Conservation (phyloP, 352 stramenopile genomes). For the Saprolegnia diclina region DNA sequence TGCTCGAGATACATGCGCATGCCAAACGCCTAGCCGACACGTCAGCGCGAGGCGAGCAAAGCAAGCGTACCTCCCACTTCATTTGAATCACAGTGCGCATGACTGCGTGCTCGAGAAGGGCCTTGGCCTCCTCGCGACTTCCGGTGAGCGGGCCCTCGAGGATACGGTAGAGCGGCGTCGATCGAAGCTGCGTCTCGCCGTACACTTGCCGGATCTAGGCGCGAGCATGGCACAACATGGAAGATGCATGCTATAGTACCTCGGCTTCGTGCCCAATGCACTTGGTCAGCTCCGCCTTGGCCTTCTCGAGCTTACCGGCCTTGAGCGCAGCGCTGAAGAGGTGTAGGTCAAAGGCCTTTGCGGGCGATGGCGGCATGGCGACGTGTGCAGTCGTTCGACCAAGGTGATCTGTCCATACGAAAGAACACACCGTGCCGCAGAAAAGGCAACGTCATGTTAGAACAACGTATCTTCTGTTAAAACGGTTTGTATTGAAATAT, state of each 20-base stretch:
- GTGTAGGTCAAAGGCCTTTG: neutral
- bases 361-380: too few species aligned
- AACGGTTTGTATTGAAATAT: too few species aligned
- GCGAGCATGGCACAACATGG: neutral
- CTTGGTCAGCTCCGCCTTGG: neutral
- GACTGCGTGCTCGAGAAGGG: neutral
- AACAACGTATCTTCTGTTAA: too few species aligned
- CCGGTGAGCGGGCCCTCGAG: neutral
- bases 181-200: neutral
- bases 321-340: neutral
- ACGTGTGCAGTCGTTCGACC: too few species aligned
- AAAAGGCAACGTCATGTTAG: too few species aligned
- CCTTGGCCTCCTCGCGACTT: neutral
- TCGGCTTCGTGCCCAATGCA: neutral
- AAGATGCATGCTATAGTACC: neutral
- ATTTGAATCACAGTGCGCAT: constrained; percentile 5
- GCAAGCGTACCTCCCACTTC: constrained; percentile 7
- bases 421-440: too few species aligned
- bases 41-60: neutral
- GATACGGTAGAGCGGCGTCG: neutral
- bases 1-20: constrained; percentile 15
- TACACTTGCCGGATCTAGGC: constrained; percentile 1
- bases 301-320: neutral
- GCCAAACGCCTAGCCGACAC: neutral
- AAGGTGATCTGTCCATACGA: too few species aligned